Evolutionary conservation across 768 basidiomycete genomes (phyloP).

Genomic region (Tremella mesenterica): DNA sequence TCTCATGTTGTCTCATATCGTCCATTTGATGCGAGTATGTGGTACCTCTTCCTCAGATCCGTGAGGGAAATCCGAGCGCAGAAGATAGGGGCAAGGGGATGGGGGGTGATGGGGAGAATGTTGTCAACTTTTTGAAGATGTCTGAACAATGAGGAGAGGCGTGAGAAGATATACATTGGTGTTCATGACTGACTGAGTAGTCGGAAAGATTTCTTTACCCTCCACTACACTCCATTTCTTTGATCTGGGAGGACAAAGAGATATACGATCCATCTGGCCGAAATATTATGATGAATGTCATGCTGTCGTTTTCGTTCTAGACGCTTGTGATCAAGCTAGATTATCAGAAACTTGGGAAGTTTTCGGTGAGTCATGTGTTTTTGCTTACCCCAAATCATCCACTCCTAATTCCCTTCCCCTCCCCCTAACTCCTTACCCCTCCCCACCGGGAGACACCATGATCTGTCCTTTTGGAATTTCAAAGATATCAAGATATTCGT

Average conservation of each 20-base stretch:
- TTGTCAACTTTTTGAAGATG: too few relatives aligned
- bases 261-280: constrained; percentile 89
- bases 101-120: too few relatives aligned
- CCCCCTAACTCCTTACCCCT: neutral
- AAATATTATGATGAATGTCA: constrained; percentile 92
- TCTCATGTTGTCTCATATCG: neutral
- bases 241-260: constrained; percentile 90
- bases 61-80: too few relatives aligned
- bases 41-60: too few relatives aligned
- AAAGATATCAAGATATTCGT: too few relatives aligned
- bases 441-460: too few relatives aligned
- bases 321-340: constrained; percentile 77
- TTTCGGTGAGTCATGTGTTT: constrained; percentile 62
- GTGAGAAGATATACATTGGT: neutral
- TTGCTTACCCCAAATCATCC: neutral
- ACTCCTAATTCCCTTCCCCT: neutral
- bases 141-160: neutral
- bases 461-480: too few relatives aligned
- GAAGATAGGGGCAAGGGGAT: too few relatives aligned
- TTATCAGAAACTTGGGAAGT: constrained; percentile 93
- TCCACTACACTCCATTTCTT: constrained; percentile 93
- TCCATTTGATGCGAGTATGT: too few relatives aligned
- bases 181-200: constrained; percentile 46
- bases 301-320: constrained; percentile 90
- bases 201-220: constrained; percentile 84